Conservation (phyloP, 805 yeast genomes). For the Schizosaccharomyces japonicus region DNA sequence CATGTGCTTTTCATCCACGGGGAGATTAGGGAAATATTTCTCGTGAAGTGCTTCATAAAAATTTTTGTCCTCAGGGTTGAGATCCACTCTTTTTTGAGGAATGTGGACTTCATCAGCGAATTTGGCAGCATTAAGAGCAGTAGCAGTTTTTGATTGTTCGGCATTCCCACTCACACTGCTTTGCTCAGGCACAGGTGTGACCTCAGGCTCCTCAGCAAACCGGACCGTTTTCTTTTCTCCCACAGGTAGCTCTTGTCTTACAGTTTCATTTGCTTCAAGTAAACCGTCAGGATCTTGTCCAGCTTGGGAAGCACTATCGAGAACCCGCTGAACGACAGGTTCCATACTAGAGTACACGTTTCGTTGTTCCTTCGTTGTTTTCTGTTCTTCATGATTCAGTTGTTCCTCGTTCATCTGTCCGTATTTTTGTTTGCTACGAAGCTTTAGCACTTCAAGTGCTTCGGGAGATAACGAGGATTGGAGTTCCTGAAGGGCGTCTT, state of each 20-base stretch:
- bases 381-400: too few species aligned
- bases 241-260: neutral
- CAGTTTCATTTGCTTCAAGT: neutral
- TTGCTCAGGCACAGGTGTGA: neutral
- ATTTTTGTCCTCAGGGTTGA: slow-evolving; percentile 53
- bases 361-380: too few species aligned
- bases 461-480: slow-evolving; percentile 9
- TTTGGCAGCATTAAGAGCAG: too few species aligned
- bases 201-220: too few species aligned
- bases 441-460: slow-evolving; percentile 7
- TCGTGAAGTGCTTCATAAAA: slow-evolving; percentile 59
- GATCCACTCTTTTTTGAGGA: slow-evolving; percentile 11
- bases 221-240: too few species aligned
- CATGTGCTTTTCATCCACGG: slow-evolving; percentile 53
- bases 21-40: slow-evolving; percentile 73
- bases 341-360: too few species aligned
- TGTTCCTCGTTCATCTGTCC: neutral
- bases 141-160: too few species aligned
- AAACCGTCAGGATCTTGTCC: neutral
- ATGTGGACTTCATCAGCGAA: slow-evolving; percentile 7
- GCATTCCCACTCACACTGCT: too few species aligned
- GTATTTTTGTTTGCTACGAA: slow-evolving; percentile 5
- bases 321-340: neutral
- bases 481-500: slow-evolving; percentile 8
- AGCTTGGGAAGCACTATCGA: neutral